phyloP scores from a whole-genome alignment of 768 basidiomycete species.

The Phaffia australis region DNA sequence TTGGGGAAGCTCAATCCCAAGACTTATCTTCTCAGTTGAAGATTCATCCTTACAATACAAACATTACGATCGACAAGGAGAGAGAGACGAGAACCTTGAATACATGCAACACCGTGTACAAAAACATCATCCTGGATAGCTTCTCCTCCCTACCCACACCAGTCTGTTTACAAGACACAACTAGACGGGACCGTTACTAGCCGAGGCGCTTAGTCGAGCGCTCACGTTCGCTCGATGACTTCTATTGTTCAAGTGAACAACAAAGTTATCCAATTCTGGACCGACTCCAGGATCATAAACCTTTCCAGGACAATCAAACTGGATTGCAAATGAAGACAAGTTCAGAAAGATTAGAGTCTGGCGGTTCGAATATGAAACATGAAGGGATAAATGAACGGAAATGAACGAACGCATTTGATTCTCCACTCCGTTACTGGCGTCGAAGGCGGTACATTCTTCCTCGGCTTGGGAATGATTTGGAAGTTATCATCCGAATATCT shows the following conservation, averaged over 20 bases:
- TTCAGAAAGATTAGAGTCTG: background rate
- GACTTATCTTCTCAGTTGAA: no score
- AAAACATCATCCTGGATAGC: no score
- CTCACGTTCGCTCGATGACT: conserved; percentile 36
- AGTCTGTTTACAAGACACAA: no score
- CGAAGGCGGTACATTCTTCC: conserved; percentile 38
- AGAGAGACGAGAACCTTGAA: background rate
- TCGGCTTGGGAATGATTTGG: conserved; percentile 53
- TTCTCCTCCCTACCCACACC: no score
- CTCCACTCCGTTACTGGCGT: conserved; percentile 56
- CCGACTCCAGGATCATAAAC: conserved; percentile 83
- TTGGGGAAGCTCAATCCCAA: no score
- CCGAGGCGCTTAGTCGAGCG: background rate
- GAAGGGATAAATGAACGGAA: background rate
- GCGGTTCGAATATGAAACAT: background rate
- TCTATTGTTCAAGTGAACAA: conserved; percentile 61
- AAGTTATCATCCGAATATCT: conserved; percentile 75
- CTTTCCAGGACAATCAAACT: conserved; percentile 77
- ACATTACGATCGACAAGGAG: background rate
- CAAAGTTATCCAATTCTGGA: conserved; percentile 77
- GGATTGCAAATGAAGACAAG: background rate
- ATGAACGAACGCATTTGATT: conserved; percentile 54
- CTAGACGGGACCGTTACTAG: no score
- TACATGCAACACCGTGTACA: no score
- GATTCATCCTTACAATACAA: no score